phyloP scores from a whole-genome alignment of 2,329 filamentous ascomycete species.

The Aspergillus transmontanensis region DNA sequence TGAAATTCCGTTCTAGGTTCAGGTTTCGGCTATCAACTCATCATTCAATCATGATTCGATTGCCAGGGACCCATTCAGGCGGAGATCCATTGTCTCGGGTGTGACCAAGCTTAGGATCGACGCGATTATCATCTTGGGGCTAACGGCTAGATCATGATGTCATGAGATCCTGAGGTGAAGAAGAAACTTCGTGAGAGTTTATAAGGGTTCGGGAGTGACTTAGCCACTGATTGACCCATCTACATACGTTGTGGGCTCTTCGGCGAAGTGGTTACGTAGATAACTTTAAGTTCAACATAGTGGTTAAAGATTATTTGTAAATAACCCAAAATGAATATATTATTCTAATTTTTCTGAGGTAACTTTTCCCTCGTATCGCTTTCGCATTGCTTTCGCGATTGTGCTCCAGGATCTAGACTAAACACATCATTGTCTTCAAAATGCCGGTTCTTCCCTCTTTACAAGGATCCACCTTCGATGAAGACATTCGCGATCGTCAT shows the following conservation, averaged over 20 bases:
- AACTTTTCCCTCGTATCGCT: background rate
- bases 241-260: background rate
- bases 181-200: background rate
- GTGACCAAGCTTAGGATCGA: constrained; percentile 5
- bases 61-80: background rate
- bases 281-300: background rate
- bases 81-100: constrained; percentile 3
- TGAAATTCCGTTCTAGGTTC: background rate
- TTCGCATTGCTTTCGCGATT: background rate
- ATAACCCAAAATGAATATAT: background rate
- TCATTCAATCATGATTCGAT: background rate
- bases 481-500: constrained; percentile 57
- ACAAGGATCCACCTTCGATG: constrained; percentile 44
- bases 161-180: background rate
- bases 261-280: background rate
- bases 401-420: background rate
- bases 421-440: background rate
- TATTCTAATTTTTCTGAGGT: background rate
- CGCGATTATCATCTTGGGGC: constrained; percentile 6
- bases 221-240: background rate
- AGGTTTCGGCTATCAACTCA: background rate
- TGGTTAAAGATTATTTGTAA: too few relatives aligned
- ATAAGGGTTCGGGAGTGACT: background rate
- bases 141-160: constrained; percentile 9
- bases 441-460: constrained; percentile 27